Evolutionary conservation across 2,329 filamentous ascomycete species (phyloP).

Genomic region (Hypoxylon rubiginosum): DNA sequence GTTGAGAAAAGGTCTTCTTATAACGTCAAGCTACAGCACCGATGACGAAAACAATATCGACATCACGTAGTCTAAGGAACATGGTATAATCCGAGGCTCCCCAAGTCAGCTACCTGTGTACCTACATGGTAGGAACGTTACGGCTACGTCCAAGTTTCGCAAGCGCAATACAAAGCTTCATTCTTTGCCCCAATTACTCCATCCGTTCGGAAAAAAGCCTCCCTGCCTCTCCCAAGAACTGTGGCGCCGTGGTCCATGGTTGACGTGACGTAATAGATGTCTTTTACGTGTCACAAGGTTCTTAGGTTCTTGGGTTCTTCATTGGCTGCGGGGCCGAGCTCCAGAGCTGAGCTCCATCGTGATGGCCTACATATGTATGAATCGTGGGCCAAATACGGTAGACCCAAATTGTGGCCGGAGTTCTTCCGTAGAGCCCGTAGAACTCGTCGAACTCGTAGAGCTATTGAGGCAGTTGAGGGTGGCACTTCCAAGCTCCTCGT

Average conservation of each 20-base stretch:
- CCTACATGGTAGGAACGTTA: too few species aligned
- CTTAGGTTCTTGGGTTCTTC: slow-evolving; percentile 12
- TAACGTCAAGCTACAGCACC: slow-evolving; percentile 35
- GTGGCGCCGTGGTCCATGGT: neutral
- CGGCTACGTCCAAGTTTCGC: slow-evolving; percentile 22
- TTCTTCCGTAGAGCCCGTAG: neutral
- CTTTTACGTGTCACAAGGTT: slow-evolving; percentile 24
- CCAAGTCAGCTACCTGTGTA: too few species aligned
- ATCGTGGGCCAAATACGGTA: slow-evolving; percentile 12
- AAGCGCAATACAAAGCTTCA: slow-evolving; percentile 17
- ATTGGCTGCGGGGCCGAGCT: slow-evolving; percentile 17
- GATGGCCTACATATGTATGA: slow-evolving; percentile 30
- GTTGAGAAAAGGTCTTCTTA: slow-evolving; percentile 37
- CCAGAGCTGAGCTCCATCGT: neutral
- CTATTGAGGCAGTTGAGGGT: neutral
- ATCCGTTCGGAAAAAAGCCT: neutral
- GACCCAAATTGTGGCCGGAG: slow-evolving; percentile 32
- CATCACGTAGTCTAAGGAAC: slow-evolving; percentile 19
- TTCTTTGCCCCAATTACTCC: slow-evolving; percentile 4
- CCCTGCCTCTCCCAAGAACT: too few species aligned
- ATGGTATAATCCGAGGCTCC: slow-evolving; percentile 31
- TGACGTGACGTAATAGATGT: slow-evolving; percentile 41
- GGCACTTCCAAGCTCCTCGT: neutral
- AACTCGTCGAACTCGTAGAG: too few species aligned
- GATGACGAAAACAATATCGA: slow-evolving; percentile 40